Percentiles rank a stretch among this genome's conserved stretches.
Conservation (phyloP, 2,329 filamentous ascomycete genomes). For the Cytospora leucostoma region DNA sequence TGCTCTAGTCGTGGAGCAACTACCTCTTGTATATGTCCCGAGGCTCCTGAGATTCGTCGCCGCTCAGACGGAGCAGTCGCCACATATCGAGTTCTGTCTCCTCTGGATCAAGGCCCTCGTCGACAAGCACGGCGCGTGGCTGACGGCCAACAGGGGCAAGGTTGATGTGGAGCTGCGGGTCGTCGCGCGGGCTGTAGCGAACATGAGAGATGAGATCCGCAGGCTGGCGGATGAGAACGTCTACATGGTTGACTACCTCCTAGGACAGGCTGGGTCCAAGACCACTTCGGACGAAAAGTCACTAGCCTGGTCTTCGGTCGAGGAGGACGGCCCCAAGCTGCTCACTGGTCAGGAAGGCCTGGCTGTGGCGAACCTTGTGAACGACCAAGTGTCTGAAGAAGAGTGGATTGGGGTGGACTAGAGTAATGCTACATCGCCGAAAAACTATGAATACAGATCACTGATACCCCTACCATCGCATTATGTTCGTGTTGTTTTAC, state of each 20-base stretch:
- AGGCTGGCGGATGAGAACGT: slow-evolving; percentile 83
- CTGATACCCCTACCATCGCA: slow-evolving; percentile 18
- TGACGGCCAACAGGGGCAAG: slow-evolving; percentile 77
- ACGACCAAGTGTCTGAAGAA: slow-evolving; percentile 40
- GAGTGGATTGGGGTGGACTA: slow-evolving; percentile 55
- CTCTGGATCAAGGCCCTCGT: slow-evolving; percentile 86
- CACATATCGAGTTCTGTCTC: slow-evolving; percentile 92
- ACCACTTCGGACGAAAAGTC: slow-evolving; percentile 32
- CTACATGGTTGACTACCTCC: slow-evolving; percentile 84
- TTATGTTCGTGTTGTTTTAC: neutral
- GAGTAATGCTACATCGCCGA: slow-evolving; percentile 20
- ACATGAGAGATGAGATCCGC: slow-evolving; percentile 81
- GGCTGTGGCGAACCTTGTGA: slow-evolving; percentile 34
- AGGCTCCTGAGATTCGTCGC: slow-evolving; percentile 86
- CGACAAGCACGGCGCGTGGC: slow-evolving; percentile 79
- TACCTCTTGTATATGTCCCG: slow-evolving; percentile 85
- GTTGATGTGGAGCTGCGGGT: slow-evolving; percentile 83
- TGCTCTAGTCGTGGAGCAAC: slow-evolving; percentile 71
- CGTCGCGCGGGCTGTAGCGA: slow-evolving; percentile 76
- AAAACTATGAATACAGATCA: slow-evolving; percentile 15
- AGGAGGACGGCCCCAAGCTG: slow-evolving; percentile 35
- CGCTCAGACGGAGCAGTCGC: slow-evolving; percentile 82
- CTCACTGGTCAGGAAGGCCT: slow-evolving; percentile 33
- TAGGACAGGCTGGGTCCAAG: slow-evolving; percentile 49
- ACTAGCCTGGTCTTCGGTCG: slow-evolving; percentile 23